These are phyloP conservation scores for Cyclotella choctawhatcheeana DNA, from an alignment of 108 stramenopile genomes.

Conservation along the genomic window DNA sequence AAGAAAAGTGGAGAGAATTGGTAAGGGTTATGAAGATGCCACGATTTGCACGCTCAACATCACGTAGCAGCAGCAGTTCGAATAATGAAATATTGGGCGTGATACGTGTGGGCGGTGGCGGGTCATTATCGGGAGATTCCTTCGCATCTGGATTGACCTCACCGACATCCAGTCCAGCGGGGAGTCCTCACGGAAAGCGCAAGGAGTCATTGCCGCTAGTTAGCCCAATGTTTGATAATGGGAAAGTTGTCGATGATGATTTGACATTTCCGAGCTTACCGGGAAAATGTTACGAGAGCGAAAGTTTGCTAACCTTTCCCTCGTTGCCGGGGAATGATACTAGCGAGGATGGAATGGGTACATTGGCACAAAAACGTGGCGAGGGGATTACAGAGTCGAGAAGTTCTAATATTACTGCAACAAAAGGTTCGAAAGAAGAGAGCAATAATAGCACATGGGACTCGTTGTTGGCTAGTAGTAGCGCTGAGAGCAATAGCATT, in stretches of 20 bases:
- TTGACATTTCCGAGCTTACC: neutral
- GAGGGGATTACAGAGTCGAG: too few relatives aligned
- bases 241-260: neutral
- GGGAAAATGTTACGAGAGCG: neutral
- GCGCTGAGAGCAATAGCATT: neutral
- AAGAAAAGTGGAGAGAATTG: conserved; percentile 28
- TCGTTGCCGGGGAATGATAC: conserved; percentile 7
- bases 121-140: neutral
- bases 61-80: neutral
- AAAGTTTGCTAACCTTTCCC: neutral
- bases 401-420: neutral
- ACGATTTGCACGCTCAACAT: neutral
- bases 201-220: neutral
- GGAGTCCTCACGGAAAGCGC: neutral
- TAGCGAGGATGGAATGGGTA: neutral
- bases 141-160: conserved; percentile 16
- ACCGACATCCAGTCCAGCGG: conserved; percentile 14
- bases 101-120: conserved; percentile 21
- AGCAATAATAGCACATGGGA: conserved; percentile 21
- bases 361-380: neutral
- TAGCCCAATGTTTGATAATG: neutral
- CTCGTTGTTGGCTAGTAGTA: neutral
- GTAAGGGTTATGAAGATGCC: conserved; percentile 9
- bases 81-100: conserved; percentile 24
- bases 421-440: neutral